Evolutionary conservation across 2,329 filamentous ascomycete genomes (phyloP), one percentile per base, ranked within the genome.

Genomic region (Diaporthe humulicola): DNA sequence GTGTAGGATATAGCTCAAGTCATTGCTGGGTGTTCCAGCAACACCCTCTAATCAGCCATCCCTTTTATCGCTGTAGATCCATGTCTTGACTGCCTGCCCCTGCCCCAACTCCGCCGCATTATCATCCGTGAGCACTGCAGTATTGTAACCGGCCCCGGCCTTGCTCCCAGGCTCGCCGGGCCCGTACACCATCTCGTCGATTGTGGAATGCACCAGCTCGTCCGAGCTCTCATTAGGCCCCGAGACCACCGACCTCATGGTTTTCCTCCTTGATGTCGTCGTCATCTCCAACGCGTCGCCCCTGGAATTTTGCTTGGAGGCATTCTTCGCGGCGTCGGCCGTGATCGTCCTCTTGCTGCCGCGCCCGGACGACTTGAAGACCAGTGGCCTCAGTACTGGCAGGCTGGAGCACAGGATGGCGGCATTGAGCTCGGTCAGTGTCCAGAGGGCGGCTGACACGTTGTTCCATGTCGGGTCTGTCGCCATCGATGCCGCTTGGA

Each of bases 391-490:
- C 19, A 82, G 77, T 6, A 81, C 82, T 1, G 81, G 81, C 22
- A 83, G 78, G 14, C 76, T 78, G 19, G 81, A 79, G 70, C 78
- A 79, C 28, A 83, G 77, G 67, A 83, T 80, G 50, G 80, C 78
- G 74, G 75, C 77, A 74, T 81, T 81, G 60, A 82, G 77, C 69
- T 83, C 81, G 76, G 81, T 77, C 73, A 76, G 74, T 56, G 81
- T 82, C 81, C 81, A 83, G 64, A 80, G 78, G 42, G 80, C 80
- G 5, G 80, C 81, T 61, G 78, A 77, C 36, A 79, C 79, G 73
- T 82, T 80, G 73, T 81, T 79, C 81, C 80, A 83, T 1, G 81
- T 79, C 5, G 81, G 78, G 73, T 82, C 81, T 56, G 78, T 30
- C 54, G 77, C 80, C 70, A 75, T 69, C 74, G 79, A 79, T n/a